Percentiles rank a stretch among this genome's conserved stretches.
Evolutionary conservation across 2,329 filamentous ascomycete genomes (phyloP).

Genomic region (Trichoderma polysporum): DNA sequence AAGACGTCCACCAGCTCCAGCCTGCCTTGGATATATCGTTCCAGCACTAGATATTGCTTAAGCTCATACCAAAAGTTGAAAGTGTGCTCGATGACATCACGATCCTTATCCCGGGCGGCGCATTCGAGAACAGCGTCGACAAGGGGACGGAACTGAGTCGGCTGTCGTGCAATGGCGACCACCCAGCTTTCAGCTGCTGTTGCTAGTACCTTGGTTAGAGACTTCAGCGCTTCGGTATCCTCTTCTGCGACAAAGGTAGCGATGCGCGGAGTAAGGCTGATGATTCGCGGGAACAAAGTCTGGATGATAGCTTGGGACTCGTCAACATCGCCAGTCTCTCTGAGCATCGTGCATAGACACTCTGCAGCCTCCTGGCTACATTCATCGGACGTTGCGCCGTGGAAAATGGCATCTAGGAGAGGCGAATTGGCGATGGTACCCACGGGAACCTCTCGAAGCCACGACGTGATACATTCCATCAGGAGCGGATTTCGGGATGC

Average conservation of each 20-base stretch:
- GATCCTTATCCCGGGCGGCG: slow-evolving; percentile 79
- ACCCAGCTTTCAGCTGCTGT: slow-evolving; percentile 96
- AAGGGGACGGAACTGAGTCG: slow-evolving; percentile 74
- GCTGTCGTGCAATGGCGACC: slow-evolving; percentile 82
- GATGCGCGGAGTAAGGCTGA: slow-evolving; percentile 76
- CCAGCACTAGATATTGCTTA: slow-evolving; percentile 91
- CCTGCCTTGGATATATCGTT: slow-evolving; percentile 82
- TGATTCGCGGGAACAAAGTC: slow-evolving; percentile 75
- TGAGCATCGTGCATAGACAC: slow-evolving; percentile 86
- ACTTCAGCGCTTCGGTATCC: slow-evolving; percentile 82
- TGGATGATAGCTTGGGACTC: slow-evolving; percentile 82
- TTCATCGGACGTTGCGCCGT: slow-evolving; percentile 69
- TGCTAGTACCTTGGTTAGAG: slow-evolving; percentile 84
- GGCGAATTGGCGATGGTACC: slow-evolving; percentile 81
- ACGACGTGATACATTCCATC: slow-evolving; percentile 93
- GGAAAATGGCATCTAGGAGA: slow-evolving; percentile 76
- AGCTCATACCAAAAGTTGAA: slow-evolving; percentile 99
- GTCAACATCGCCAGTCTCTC: slow-evolving; percentile 90
- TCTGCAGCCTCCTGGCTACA: slow-evolving; percentile 89
- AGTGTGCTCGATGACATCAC: slow-evolving; percentile 88
- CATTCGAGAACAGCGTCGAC: slow-evolving; percentile 94
- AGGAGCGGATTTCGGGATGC: slow-evolving; percentile 86
- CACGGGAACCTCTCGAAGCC: slow-evolving; percentile 90
- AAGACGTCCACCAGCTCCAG: slow-evolving; percentile 77
- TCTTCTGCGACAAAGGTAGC: slow-evolving; percentile 72